phyloP scores from a whole-genome alignment of 208 protist species.

The Novymonas esmeraldas region DNA sequence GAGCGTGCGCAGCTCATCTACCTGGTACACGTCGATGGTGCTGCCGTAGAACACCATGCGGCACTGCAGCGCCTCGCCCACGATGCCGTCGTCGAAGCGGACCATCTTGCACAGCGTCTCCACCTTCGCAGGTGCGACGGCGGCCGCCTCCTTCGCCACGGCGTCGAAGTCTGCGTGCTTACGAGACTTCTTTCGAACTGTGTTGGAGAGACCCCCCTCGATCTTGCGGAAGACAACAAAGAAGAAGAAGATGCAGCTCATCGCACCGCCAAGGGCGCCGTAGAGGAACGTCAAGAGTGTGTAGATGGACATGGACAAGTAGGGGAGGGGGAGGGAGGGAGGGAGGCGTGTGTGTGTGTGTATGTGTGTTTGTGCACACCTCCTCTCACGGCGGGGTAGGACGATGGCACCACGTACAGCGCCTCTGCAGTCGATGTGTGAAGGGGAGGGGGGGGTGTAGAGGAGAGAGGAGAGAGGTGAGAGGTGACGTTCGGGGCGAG shows the following conservation, averaged over 20 bases:
- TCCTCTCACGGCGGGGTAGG: too few species aligned
- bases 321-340: neutral
- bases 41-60: slow-evolving; percentile 66
- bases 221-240: slow-evolving; percentile 53
- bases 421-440: too few species aligned
- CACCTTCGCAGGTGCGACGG: slow-evolving; percentile 50
- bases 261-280: slow-evolving; percentile 47
- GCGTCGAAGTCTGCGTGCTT: slow-evolving; percentile 46
- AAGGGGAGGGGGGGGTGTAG: too few species aligned
- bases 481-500: too few species aligned
- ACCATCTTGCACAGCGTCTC: slow-evolving; percentile 73
- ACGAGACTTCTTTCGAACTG: slow-evolving; percentile 48
- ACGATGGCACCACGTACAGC: too few species aligned
- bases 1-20: slow-evolving; percentile 44
- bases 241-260: slow-evolving; percentile 50
- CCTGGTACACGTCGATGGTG: slow-evolving; percentile 71
- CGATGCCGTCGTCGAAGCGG: slow-evolving; percentile 71
- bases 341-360: neutral
- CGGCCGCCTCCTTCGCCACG: slow-evolving; percentile 41
- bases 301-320: slow-evolving; percentile 1
- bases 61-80: slow-evolving; percentile 63
- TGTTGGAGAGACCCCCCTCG: slow-evolving; percentile 25
- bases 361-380: neutral
- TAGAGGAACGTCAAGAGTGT: slow-evolving; percentile 48
- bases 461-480: too few species aligned